Conservation (phyloP, 2,329 filamentous ascomycete genomes). For the Aspergillus sp. region DNA sequence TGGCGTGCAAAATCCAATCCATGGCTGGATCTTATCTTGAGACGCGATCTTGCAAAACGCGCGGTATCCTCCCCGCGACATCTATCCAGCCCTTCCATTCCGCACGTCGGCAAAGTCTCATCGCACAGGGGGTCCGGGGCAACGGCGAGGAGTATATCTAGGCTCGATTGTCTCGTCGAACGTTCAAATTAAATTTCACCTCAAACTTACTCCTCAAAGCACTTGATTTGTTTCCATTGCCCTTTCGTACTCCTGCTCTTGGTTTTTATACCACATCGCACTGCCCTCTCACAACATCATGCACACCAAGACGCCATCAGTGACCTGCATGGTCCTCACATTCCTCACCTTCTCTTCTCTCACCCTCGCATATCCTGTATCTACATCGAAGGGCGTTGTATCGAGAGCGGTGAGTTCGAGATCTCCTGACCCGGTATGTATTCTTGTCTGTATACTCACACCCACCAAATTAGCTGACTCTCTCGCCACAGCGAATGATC, state of each 20-base stretch:
- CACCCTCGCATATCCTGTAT: constrained; percentile 9
- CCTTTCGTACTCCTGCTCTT: background rate
- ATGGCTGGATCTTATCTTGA: background rate
- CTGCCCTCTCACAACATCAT: constrained; percentile 8
- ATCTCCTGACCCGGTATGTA: constrained; percentile 12
- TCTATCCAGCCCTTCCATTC: constrained; percentile 16
- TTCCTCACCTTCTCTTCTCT: constrained; percentile 11
- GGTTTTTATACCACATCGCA: background rate
- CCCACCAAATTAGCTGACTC: background rate
- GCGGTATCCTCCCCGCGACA: constrained; percentile 2
- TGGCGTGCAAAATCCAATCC: background rate
- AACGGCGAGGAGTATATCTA: constrained; percentile 15
- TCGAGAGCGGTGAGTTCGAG: constrained; percentile 1
- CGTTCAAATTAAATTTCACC: background rate
- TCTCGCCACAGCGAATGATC: constrained; percentile 24
- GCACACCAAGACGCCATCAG: constrained; percentile 8
- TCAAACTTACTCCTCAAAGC: background rate
- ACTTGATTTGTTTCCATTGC: background rate
- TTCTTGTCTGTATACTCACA: background rate
- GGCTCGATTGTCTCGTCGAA: background rate
- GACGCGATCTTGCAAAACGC: background rate
- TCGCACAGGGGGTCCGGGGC: background rate
- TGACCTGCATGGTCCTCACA: constrained; percentile 10
- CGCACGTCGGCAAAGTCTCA: constrained; percentile 11
- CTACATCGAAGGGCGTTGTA: background rate